Base-by-base conservation (phyloP, 2,329 filamentous ascomycete genomes). In the Ophiostoma novo-ulmi region DNA sequence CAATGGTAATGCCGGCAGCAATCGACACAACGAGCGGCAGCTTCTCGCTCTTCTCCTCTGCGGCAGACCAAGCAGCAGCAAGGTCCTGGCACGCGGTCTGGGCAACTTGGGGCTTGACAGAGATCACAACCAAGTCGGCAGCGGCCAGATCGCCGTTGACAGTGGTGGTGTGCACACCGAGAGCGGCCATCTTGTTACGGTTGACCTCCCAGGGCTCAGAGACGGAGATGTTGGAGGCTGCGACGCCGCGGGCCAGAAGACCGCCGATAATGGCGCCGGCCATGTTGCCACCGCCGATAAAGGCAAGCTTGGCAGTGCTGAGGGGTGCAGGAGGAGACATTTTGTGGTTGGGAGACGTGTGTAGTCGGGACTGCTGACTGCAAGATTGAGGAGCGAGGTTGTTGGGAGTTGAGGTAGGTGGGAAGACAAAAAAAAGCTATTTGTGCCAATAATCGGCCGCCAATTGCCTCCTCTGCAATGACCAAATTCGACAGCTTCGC, bases 171-270 rank as follows among this genome's bases (percentile, higher is more conserved):
- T 77, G 78, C 69, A 84, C 83, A 69, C 83, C 83, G 5, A 80
- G 75, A 1, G 78, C 79, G 44, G 77, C 79, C 77, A 84, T 82
- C 79, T 85, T 85, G 69, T 79, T 76, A 70, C 83, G 81, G 80
- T 84, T 85, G 70, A 84, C 83, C 4, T 84, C 82, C 82, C 82
- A 85, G 1, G 83, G 83, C 77, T 85, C 83, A 3, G 83, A 79
- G 70, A 85, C 83, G 76, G 75, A 78, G 76, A 85, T 81, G 78
- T 83, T 80, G 70, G 78, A 75, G 75, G 81, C 80, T 74, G 79
- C 71, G 75, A 82, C 80, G 76, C 79, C 79, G 74, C 82, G 81
- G 71, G 78, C 77, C 38, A 82, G 75, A 31, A 85, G 81, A 68
- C 83, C 83, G 26, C 81, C 80, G 73, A 85, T 84, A 74, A 85